phyloP scores from a whole-genome alignment of 148 eudicot genomes.

The Beta vulgaris region DNA sequence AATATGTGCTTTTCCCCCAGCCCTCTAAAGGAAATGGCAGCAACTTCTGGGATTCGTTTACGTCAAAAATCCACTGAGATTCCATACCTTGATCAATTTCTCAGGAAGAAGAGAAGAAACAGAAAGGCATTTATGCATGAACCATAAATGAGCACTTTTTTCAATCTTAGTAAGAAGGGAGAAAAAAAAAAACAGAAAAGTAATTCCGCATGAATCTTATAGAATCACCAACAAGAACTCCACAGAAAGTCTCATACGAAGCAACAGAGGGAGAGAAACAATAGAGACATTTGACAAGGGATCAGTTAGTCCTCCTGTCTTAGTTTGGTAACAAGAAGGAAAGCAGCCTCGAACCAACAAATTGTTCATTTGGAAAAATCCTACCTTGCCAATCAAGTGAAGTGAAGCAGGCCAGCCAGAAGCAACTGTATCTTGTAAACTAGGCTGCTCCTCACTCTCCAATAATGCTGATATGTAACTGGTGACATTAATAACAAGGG shows the following conservation, averaged over 20 bases:
- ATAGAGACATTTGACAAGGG: not conserved
- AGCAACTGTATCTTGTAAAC: constrained; percentile 64
- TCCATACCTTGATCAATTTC: not conserved
- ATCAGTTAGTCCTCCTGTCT: not conserved
- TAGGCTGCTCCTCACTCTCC: constrained; percentile 51
- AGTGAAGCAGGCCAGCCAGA: constrained; percentile 96
- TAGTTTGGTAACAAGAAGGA: not conserved
- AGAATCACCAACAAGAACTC: not conserved
- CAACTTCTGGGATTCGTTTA: not conserved
- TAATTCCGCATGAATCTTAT: not conserved
- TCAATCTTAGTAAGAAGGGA: not conserved
- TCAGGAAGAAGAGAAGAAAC: not conserved
- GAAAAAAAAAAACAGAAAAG: not conserved
- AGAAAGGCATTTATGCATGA: not conserved
- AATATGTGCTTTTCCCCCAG: too few relatives aligned
- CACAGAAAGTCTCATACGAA: not conserved
- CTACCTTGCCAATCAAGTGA: constrained; percentile 97
- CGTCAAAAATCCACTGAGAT: not conserved
- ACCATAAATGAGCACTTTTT: not conserved
- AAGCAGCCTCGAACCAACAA: not conserved
- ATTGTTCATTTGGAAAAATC: not conserved
- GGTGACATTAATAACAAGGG: constrained; percentile 23
- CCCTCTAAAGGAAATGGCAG: too few relatives aligned
- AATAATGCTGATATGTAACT: constrained; percentile 86
- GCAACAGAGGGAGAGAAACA: not conserved